Evolutionary conservation across 148 eudicot genomes (phyloP).

Genomic region (Rhododendron vialii): DNA sequence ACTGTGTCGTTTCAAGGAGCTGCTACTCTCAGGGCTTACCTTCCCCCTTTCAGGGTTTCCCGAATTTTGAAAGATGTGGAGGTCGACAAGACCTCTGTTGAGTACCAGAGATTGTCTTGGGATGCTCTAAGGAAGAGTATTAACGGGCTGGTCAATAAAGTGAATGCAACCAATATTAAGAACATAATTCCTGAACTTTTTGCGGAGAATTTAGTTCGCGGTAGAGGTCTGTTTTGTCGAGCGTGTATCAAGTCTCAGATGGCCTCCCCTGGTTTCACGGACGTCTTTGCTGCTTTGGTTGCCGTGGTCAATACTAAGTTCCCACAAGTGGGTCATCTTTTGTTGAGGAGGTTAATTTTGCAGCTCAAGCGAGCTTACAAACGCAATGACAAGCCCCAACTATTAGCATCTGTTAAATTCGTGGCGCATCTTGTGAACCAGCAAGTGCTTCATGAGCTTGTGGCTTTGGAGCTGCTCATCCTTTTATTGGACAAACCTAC

Average conservation of each 20-base stretch:
- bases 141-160: conserved; percentile 80
- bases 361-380: conserved; percentile 80
- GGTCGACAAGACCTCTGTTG: conserved; percentile 59
- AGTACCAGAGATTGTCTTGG: conserved; percentile 88
- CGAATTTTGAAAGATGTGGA: conserved; percentile 28
- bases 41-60: neutral
- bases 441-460: conserved; percentile 81
- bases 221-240: conserved; percentile 78
- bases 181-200: conserved; percentile 74
- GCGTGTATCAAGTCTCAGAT: conserved; percentile 87
- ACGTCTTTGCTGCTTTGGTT: conserved; percentile 81
- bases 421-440: conserved; percentile 90
- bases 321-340: conserved; percentile 77
- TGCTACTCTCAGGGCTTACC: neutral
- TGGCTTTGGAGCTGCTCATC: conserved; percentile 77
- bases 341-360: conserved; percentile 61
- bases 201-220: conserved; percentile 74
- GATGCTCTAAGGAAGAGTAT: conserved; percentile 90
- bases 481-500: conserved; percentile 71
- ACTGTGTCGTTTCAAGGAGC: neutral
- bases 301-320: conserved; percentile 84
- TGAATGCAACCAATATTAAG: conserved; percentile 72
- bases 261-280: conserved; percentile 89
- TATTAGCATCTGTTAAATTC: conserved; percentile 81
- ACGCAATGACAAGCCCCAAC: conserved; percentile 92